Evolutionary conservation across 441 rosid genomes (phyloP), one percentile per base, ranked within the genome.

Genomic region (Pelargonium citronellum): DNA sequence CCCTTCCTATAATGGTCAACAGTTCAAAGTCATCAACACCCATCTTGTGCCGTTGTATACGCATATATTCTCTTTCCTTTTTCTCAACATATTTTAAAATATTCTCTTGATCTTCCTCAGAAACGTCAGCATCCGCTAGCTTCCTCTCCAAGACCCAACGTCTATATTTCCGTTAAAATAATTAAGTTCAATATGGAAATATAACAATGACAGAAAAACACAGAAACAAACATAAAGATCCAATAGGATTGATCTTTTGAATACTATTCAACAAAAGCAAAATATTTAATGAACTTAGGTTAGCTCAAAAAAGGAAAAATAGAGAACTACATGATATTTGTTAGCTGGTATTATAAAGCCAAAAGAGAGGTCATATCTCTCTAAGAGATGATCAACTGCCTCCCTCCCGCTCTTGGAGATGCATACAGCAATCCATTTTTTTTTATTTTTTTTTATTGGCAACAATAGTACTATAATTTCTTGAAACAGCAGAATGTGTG

Each of bases 21-120:
- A 78, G 71, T 70, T 78, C 83, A 22, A 82, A 27, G 30, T 27
- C 30, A 70, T 83, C 86, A 77, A 80, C 86, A 10, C 82, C 84
- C 75, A 80, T 80, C 65, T 83, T 83, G 49, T 74, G 82, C 71
- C 84, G 72, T 67, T 83, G 86, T 64, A 74, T 39, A 68, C 86
- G 81, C 81, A 75, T 83, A 67, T 76, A 83, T 64, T 83, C 86
- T 8, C 74, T 79, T 68, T 83, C 86, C 55, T 77, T 83, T 60
- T 80, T 70, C 81, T 83, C 86, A 62, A 83, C 74, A 20, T 74
- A 72, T 63, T 83, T 76, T 55, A 80, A 22, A 69, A 78, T 74
- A 65, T 79, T 63, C 69, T 76, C 74, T 66, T 83, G 80, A 55
- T 80, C 86, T 71, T 83, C 86, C 57, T 70, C 81, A 41, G 86